Conservation (phyloP, 2,329 filamentous ascomycete species). For the Aspergillus sp. region DNA sequence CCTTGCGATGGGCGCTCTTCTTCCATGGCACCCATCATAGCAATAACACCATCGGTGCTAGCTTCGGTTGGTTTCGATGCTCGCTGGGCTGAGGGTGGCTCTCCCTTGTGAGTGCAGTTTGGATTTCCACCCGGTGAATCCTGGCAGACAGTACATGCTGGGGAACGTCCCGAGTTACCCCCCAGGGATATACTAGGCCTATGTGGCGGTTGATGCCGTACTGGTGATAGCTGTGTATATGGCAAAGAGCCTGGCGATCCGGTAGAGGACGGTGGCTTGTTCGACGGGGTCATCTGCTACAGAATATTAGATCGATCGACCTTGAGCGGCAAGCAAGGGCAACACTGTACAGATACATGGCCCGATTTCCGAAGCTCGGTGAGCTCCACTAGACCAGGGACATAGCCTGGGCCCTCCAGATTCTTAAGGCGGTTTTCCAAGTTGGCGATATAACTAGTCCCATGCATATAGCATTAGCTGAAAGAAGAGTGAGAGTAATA, state of each 20-base stretch:
- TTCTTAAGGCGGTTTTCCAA: constrained; percentile 28
- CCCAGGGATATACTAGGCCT: not conserved
- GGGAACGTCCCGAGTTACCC: constrained; percentile 1
- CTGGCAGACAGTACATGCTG: constrained; percentile 1
- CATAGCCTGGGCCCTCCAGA: constrained; percentile 19
- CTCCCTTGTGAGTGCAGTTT: not conserved
- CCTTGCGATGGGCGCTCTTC: constrained; percentile 43
- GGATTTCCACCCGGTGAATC: not conserved
- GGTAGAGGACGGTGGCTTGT: not conserved
- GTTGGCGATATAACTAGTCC: constrained; percentile 26
- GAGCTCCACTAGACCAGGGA: not conserved
- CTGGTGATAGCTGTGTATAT: not conserved
- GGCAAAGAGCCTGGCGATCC: not conserved
- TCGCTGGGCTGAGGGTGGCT: not conserved
- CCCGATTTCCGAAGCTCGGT: constrained; percentile 3
- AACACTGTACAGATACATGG: constrained; percentile 11
- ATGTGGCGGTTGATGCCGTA: not conserved
- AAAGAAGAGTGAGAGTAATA: not conserved
- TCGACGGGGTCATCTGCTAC: not conserved
- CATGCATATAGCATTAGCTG: not conserved
- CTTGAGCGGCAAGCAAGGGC: not conserved
- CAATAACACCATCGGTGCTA: constrained; percentile 38
- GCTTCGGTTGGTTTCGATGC: not conserved
- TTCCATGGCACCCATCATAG: constrained; percentile 49
- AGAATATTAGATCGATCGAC: not conserved